Conservation (phyloP, 2,329 filamentous ascomycete species). For the Fusarium longipes region DNA sequence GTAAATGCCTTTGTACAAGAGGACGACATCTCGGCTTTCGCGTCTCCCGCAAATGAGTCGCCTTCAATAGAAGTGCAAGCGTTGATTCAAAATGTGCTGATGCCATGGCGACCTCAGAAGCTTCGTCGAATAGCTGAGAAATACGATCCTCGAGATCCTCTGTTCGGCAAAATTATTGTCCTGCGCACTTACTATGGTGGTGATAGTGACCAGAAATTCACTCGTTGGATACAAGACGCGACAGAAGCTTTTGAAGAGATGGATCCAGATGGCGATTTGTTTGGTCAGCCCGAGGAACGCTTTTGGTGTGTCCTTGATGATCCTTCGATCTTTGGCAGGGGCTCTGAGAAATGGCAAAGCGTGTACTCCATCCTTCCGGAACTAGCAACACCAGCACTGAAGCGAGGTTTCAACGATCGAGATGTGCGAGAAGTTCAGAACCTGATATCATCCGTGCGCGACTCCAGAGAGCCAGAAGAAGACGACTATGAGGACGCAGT, state of each 20-base stretch:
- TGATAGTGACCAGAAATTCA: background rate
- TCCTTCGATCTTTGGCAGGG: background rate
- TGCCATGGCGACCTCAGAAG: background rate
- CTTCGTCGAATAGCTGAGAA: background rate
- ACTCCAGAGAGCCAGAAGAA: background rate
- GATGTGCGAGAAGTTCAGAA: background rate
- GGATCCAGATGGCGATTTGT: background rate
- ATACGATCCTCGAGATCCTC: background rate
- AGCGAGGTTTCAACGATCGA: background rate
- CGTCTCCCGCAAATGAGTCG: rapidly evolving
- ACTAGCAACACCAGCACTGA: background rate
- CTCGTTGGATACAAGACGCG: background rate
- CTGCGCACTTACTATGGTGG: background rate
- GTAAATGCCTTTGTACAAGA: background rate
- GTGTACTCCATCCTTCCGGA: background rate
- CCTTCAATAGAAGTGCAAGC: background rate
- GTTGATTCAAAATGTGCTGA: background rate
- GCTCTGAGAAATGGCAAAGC: background rate
- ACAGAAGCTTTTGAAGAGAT: background rate
- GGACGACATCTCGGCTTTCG: background rate
- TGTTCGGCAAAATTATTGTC: background rate
- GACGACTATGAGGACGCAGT: background rate
- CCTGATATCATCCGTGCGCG: rapidly evolving
- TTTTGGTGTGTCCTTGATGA: conserved; percentile 1
- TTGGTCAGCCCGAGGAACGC: background rate